Conservation (phyloP, 2,329 filamentous ascomycete genomes). For the Fusarium sp. region DNA sequence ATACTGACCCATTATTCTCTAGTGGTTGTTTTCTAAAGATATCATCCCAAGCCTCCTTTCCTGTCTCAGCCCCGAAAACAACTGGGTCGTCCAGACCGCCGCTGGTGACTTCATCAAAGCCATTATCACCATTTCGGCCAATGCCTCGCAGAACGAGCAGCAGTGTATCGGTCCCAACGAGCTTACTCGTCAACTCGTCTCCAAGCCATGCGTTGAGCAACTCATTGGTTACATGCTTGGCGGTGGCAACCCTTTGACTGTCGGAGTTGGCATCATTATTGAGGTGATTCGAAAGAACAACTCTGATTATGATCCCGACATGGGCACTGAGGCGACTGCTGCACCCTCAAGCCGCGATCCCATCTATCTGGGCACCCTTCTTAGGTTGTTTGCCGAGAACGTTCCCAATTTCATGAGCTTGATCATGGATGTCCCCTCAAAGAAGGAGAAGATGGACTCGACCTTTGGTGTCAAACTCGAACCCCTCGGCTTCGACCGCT, state of each 20-base stretch:
- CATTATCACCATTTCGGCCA: conserved; percentile 98
- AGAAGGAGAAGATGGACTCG: conserved; percentile 81
- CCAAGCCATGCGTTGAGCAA: conserved; percentile 82
- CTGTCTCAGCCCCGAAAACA: conserved; percentile 86
- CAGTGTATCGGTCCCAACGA: conserved; percentile 99
- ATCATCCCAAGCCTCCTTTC: conserved; percentile 88
- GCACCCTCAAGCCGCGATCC: conserved; percentile 88
- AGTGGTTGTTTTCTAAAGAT: conserved; percentile 94
- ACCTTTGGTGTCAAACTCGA: conserved; percentile 94
- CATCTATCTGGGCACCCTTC: conserved; percentile 92
- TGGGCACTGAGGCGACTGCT: conserved; percentile 82
- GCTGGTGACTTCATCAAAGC: conserved; percentile 98
- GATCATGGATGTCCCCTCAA: conserved; percentile 81
- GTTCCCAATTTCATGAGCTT: conserved; percentile 95
- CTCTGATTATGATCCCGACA: conserved; percentile 96
- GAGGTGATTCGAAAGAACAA: conserved; percentile 99
- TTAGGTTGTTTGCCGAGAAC: conserved; percentile 89
- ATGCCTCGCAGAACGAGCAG: conserved; percentile 97
- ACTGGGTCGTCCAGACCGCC: conserved; percentile 92
- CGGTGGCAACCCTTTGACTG: conserved; percentile 93
- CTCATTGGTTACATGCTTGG: conserved; percentile 93
- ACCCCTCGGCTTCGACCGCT: conserved; percentile 94
- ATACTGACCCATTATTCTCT: conserved; percentile 37
- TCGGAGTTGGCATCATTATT: conserved; percentile 96
- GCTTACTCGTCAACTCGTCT: conserved; percentile 93